Evolutionary conservation across 495 filamentous ascomycete genomes (phyloP), one percentile per base, ranked within the genome.

Genomic region (Aspergillus nidulans): DNA sequence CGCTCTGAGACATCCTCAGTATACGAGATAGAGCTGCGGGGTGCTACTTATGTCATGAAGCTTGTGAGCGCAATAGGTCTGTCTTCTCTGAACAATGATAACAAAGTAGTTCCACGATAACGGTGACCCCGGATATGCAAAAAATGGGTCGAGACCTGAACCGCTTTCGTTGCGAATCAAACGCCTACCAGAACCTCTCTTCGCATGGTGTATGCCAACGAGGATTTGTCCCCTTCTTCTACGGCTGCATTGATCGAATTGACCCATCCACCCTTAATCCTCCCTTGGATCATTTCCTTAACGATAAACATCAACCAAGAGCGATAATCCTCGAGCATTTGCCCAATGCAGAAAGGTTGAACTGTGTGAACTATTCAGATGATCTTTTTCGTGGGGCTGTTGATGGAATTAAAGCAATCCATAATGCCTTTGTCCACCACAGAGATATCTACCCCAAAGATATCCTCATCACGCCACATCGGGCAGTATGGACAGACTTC

Each of bases 111-210:
- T 30, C 20, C 44, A 47, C 24, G 44, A 47, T 6, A 47, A 47
- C 26, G 25, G 44, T 4, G 44, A 47, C 20, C 44, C 44, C 18
- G 44, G 44, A n/a, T 18, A 16, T 47, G n/a, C 24, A n/a, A 25
- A 47, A 24, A 47, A 47, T 25, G 9, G 44, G 44, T 10, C 44
- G 44, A 7, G 44, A 47, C 44, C 44, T 47, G 15, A 47, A 47
- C 18, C 44, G 44, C 9, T 47, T 47, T 25, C 44, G 44, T 25
- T 47, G 44, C 44, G 44, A 47, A 19, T 8, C 32, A 32, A 47
- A 47, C n/a, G 44, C 44, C 23, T 47, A 47, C 18, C n/a, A 15
- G 24, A 47, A 47, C 10, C 44, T 47, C 18, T 19, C 10, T 1
- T 8, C n/a, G 32, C n/a, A n/a, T n/a, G 25, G 25, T 6, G 44